Evolutionary conservation across 306 rosid species (phyloP), one percentile per base, ranked within the genome.

Genomic region (Coriaria nepalensis): DNA sequence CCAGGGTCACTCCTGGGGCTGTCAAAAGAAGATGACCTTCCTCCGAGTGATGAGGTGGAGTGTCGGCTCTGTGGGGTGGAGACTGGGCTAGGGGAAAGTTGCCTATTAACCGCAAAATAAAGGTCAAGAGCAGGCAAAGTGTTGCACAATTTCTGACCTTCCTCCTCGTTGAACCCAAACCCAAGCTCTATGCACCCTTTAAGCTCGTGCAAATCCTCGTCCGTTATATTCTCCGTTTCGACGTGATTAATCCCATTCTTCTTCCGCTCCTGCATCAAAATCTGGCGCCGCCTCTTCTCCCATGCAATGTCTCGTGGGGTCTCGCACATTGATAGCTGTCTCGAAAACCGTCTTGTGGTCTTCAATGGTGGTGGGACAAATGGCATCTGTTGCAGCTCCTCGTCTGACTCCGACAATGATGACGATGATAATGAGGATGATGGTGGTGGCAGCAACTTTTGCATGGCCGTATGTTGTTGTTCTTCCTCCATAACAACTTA

Each of bases 41-140:
- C 74, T 0, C 71, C 79, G 5, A 75, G 56, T 6, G 94, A 48
- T 0, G 78, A 65, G 10, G 71, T 50, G 6, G 94, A 79, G 36
- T 37, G 8, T 2, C 53, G 47, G 43, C 78, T 70, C 0, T 62
- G 70, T 13, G 93, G 97, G 2, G 90, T 74, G 0, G 95, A 70
- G 6, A 59, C 71, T 0, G 92, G 81, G 11, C 81, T 78, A 0
- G 61, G 60, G 0, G 84, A 72, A 0, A 83, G 6, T 53, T 84
- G 86, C 2, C 98, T 72, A 56, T 85, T 81, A 4, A 90, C 94
- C 0, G 95, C 98, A 9, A 90, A 90, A 40, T 90, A 90, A 4
- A 90, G 82, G 56, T 90, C 98, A 0, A 90, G 82, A 40, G 98
- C 98, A 0, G 98, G 98, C 66, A 90, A 71, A 4, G 98, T 90